Conservation (phyloP, 2,329 filamentous ascomycete genomes). For the Domatiomyces globalis region DNA sequence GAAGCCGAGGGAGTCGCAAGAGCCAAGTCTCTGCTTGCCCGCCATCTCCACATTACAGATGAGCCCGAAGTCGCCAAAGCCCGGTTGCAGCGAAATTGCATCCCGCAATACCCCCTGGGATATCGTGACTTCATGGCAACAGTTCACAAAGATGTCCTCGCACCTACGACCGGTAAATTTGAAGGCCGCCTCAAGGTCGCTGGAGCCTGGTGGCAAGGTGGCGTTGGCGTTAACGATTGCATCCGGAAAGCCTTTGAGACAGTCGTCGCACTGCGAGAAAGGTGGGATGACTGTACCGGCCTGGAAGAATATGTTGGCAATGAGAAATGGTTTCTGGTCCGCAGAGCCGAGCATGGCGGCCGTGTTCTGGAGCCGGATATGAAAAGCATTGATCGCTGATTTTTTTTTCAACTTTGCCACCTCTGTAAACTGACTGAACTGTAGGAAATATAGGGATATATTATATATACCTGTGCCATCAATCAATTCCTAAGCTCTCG, state of each 20-base stretch:
- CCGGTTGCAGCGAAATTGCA: conserved; percentile 54
- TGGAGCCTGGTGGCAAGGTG: conserved; percentile 37
- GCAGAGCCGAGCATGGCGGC: background rate
- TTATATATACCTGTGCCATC: background rate
- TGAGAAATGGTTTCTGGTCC: conserved; percentile 5
- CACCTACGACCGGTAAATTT: conserved; percentile 32
- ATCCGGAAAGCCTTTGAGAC: conserved; percentile 43
- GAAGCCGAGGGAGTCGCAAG: conserved; percentile 53
- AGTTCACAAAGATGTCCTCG: conserved; percentile 41
- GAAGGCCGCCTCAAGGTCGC: conserved; percentile 50
- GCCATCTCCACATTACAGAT: conserved; percentile 59
- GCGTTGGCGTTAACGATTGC: conserved; percentile 40
- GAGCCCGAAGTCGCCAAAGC: conserved; percentile 48
- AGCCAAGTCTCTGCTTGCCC: conserved; percentile 53
- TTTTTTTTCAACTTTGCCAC: background rate
- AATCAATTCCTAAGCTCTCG: conserved; percentile 8
- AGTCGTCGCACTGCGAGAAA: conserved; percentile 19
- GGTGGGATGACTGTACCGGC: conserved; percentile 8
- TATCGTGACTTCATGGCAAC: conserved; percentile 50
- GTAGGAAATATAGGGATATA: background rate
- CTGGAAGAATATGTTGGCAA: conserved; percentile 3
- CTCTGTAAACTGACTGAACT: conserved; percentile 2
- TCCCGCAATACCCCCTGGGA: conserved; percentile 79
- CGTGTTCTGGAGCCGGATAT: background rate
- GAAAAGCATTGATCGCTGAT: background rate